These are phyloP conservation scores for Solanum habrochaites DNA, from an alignment of 257 asterid species.

Conservation along the genomic window DNA sequence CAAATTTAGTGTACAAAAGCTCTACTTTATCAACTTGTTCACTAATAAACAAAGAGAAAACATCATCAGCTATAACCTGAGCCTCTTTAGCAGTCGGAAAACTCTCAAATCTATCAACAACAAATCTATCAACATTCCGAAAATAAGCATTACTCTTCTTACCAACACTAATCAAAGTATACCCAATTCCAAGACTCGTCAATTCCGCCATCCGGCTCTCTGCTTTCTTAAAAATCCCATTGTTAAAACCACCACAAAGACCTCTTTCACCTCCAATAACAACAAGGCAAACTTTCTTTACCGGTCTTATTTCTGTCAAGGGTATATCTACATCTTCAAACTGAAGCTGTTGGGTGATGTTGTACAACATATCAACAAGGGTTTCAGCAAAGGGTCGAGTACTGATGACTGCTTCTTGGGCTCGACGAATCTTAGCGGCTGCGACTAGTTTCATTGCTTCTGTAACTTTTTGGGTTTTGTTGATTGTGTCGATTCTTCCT, in stretches of 20 bases:
- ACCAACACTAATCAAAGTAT: constrained; percentile 47
- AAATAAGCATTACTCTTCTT: constrained; percentile 48
- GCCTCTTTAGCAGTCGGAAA: constrained; percentile 66
- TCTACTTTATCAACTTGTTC: constrained; percentile 78
- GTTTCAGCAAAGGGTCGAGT: constrained; percentile 62
- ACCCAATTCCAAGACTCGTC: constrained; percentile 33
- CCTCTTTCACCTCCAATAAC: constrained; percentile 63
- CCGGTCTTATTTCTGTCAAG: constrained; percentile 50
- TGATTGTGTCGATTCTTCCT: constrained; percentile 48
- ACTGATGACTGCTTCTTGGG: constrained; percentile 62
- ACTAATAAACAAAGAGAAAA: constrained; percentile 48
- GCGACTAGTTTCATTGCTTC: constrained; percentile 74
- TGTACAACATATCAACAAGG: constrained; percentile 36
- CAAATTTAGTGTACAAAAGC: constrained; percentile 61
- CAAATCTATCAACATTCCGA: constrained; percentile 33
- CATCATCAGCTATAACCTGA: constrained; percentile 61
- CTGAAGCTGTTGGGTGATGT: constrained; percentile 46
- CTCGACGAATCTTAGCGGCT: constrained; percentile 64
- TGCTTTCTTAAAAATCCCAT: constrained; percentile 32
- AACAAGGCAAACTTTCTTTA: constrained; percentile 46
- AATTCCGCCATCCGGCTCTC: constrained; percentile 42
- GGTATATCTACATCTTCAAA: constrained; percentile 55
- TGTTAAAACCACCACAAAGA: constrained; percentile 71
- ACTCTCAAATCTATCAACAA: constrained; percentile 24
- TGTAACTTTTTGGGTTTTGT: constrained; percentile 51